Percentiles rank a stretch among this genome's conserved stretches.
Conservation (phyloP, 2,329 filamentous ascomycete species). For the Phaeoacremonium minimum region DNA sequence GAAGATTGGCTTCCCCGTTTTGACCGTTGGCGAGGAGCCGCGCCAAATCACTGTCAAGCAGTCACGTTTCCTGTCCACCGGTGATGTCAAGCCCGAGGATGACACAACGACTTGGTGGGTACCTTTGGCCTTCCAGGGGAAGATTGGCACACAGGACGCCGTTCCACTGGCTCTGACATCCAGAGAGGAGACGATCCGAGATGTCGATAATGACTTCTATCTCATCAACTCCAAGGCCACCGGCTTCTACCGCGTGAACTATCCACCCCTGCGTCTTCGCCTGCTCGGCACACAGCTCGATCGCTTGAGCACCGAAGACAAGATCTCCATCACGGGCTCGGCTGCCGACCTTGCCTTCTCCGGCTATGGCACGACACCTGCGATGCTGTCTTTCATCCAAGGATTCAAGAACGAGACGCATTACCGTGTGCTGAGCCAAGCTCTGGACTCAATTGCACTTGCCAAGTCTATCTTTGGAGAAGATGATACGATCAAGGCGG, state of each 20-base stretch:
- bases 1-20: constrained; percentile 89
- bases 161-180: constrained; percentile 65
- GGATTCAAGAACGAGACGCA: constrained; percentile 79
- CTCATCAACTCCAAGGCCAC: constrained; percentile 88
- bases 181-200: constrained; percentile 72
- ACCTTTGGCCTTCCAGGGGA: constrained; percentile 79
- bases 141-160: constrained; percentile 58
- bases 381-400: constrained; percentile 77
- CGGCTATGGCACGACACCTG: constrained; percentile 76
- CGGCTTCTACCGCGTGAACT: constrained; percentile 89
- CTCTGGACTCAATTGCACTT: constrained; percentile 69
- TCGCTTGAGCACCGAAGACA: constrained; percentile 77
- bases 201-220: constrained; percentile 78
- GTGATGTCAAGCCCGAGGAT: constrained; percentile 86
- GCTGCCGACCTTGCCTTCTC: constrained; percentile 85
- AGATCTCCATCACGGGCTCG: constrained; percentile 88
- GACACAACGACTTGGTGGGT: constrained; percentile 96
- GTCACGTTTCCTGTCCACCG: constrained; percentile 84
- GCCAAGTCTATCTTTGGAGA: constrained; percentile 83
- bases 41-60: constrained; percentile 81
- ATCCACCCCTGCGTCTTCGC: constrained; percentile 76
- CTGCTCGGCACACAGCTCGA: constrained; percentile 76
- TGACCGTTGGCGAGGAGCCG: constrained; percentile 80
- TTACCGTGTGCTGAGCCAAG: constrained; percentile 85
- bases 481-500: constrained; percentile 66